Evolutionary conservation across 2,329 filamentous ascomycete genomes (phyloP), one percentile per base, ranked within the genome.

Genomic region (Cordyceps tenuipes): DNA sequence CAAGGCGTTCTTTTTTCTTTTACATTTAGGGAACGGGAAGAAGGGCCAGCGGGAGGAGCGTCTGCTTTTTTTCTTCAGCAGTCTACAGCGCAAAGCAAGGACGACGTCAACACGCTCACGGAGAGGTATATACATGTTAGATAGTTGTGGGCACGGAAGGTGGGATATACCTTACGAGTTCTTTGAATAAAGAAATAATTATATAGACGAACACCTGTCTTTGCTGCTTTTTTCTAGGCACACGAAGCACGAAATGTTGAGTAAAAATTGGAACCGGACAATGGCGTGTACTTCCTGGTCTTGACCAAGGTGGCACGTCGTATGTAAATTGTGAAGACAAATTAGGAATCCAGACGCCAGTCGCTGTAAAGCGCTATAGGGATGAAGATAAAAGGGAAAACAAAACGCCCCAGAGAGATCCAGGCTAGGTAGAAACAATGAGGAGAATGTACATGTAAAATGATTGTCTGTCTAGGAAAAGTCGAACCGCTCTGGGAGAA

Each of bases 401-500:
- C 43, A 19, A 8, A 46, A 10, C 15, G 9, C 17, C 17, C 6
- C 23, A 12, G 31, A 47, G 5, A 26, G 39, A 43, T 7, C 39
- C 26, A 50, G 31, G 55, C 29, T 53, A 17, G 4, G 47, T 47
- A 5, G 19, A 15, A 19, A 48, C 23, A 43, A 48, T 19, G 44
- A 21, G 26, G 12, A 21, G 26, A 12, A 47, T 39, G 19, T 39
- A 17, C 44, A 50, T 1, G 13, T 15, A 43, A 29, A 29, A 13
- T 13, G 5, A 8, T 36, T 4, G 10, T 10, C 9, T 13, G 41
- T 60, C 48, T 60, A 76, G 44, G 75, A 77, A 66, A 79, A 77
- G 53, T 91, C 90, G 70, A 97, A 97, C 55, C 93, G 82, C 67
- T 96, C 92, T 3, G 93, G 92, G 68, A 96, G 73, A 49, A 95